A percentile compares a stretch with the other conserved stretches of the same genome.
These are phyloP conservation scores for Dorcoceras hygrometricum DNA, from an alignment of 257 asterid species.

Conservation along the genomic window DNA sequence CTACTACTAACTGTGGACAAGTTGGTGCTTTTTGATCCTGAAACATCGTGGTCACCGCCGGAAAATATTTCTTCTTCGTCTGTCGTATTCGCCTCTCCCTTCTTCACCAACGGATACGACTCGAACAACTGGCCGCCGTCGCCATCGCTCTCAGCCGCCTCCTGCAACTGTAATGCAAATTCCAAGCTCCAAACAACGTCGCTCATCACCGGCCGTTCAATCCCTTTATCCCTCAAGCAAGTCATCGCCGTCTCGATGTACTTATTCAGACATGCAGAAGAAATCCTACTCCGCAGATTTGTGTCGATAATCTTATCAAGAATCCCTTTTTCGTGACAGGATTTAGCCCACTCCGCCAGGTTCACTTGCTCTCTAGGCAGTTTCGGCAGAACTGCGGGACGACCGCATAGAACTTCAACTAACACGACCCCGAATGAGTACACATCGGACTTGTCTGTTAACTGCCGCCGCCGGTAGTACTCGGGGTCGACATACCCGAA, in stretches of 20 bases:
- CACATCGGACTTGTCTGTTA: conserved; percentile 66
- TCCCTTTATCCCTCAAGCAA: conserved; percentile 48
- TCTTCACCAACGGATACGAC: conserved; percentile 9
- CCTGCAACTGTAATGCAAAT: conserved; percentile 56
- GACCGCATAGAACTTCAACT: conserved; percentile 51
- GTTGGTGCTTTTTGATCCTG: conserved; percentile 24
- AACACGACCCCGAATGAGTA: conserved; percentile 71
- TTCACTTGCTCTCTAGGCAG: conserved; percentile 41
- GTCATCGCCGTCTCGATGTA: conserved; percentile 39
- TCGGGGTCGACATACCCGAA: conserved; percentile 70
- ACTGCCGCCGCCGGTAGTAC: conserved; percentile 47
- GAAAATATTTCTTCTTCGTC: conserved; percentile 33
- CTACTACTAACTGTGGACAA: conserved; percentile 22
- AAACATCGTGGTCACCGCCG: conserved; percentile 18
- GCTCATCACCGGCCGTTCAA: conserved; percentile 54
- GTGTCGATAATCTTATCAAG: conserved; percentile 46
- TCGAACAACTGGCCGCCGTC: background rate
- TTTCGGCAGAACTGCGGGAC: conserved; percentile 36
- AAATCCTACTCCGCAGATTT: conserved; percentile 42
- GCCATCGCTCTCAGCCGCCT: conserved; percentile 34
- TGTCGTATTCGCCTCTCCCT: conserved; percentile 15
- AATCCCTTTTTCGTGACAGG: conserved; percentile 35
- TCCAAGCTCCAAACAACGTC: conserved; percentile 67
- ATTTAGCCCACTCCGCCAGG: conserved; percentile 53
- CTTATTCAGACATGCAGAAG: conserved; percentile 42